These are phyloP conservation scores for Agaricus sinodeliciosus DNA, from an alignment of 768 basidiomycete species.

Conservation along the genomic window DNA sequence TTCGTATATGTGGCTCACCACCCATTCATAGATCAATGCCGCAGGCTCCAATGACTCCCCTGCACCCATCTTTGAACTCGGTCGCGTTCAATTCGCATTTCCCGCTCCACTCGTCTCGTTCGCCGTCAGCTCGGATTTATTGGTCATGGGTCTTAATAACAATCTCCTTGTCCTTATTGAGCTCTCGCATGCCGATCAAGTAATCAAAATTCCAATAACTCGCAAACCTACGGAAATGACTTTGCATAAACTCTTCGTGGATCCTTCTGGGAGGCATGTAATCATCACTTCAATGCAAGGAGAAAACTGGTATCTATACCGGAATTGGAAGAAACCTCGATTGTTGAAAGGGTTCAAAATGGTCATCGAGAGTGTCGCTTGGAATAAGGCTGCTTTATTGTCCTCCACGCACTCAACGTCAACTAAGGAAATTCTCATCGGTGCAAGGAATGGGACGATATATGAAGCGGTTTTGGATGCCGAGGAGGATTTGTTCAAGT, in stretches of 20 bases:
- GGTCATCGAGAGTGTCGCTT: slow-evolving; percentile 86
- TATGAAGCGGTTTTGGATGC: slow-evolving; percentile 88
- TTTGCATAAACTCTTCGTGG: slow-evolving; percentile 81
- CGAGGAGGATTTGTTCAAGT: slow-evolving; percentile 88
- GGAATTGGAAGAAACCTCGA: slow-evolving; percentile 75
- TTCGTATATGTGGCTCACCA: not conserved
- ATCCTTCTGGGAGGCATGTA: slow-evolving; percentile 89
- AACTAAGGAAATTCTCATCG: slow-evolving; percentile 82
- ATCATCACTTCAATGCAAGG: slow-evolving; percentile 81
- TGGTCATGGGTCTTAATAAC: slow-evolving; percentile 76
- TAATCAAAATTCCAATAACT: slow-evolving; percentile 72
- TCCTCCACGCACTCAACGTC: slow-evolving; percentile 64
- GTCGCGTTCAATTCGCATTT: slow-evolving; percentile 82
- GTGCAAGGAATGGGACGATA: slow-evolving; percentile 77
- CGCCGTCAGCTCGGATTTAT: slow-evolving; percentile 79
- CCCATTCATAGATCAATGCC: slow-evolving; percentile 16
- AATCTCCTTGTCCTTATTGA: slow-evolving; percentile 86
- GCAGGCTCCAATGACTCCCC: slow-evolving; percentile 38
- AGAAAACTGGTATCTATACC: slow-evolving; percentile 90
- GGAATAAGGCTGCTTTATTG: slow-evolving; percentile 71
- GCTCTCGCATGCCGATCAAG: slow-evolving; percentile 79
- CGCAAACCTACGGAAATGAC: slow-evolving; percentile 70
- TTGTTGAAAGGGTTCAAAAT: slow-evolving; percentile 77
- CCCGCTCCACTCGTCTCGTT: slow-evolving; percentile 80
- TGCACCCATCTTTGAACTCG: slow-evolving; percentile 73